Evolutionary conservation across 2,329 filamentous ascomycete genomes (phyloP), one percentile per base, ranked within the genome.

Genomic region (Beauveria sp.): DNA sequence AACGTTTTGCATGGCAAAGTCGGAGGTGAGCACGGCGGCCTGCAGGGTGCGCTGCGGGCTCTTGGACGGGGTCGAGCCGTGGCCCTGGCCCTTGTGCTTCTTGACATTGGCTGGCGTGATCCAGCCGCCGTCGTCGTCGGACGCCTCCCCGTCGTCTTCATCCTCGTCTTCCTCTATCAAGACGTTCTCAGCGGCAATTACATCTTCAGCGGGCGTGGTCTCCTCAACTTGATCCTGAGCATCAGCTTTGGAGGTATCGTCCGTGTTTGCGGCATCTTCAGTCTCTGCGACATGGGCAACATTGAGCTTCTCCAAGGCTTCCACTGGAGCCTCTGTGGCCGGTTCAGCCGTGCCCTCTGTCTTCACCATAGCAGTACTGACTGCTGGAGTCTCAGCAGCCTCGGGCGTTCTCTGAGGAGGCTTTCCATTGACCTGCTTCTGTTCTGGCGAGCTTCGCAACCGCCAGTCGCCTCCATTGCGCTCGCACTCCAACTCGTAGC

Each of bases 1-100:
- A 8, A 98, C 92, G 73, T 98, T 98, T 77, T 98, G 93, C 91
- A 99, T 96, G 61, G 95, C 93, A 76, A 90, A 98, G 79, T 99
- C 95, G 61, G 89, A 92, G 1, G 95, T 98, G 71, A 98, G 88
- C 50, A 93, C 87, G n/a, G 92, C 93, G 18, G 90, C 91, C 74
- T 96, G 88, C 67, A 97, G 88, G 14, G 84, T 85, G 64, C 84
- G 83, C 42, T 84, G 80, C 60, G 84, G 80, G 1, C 81, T 73
- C 63, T 79, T 73, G 54, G 80, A 75, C 46, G 80, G 75, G 22
- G 78, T 73, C 1, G 79, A 74, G 6, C 76, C 67, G 54, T 69
- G 68, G 22, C 80, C 76, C 67, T 93, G 83, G 63, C 84, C 85
- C 77, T 95, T 89, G 71, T 91, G 88, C 71, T 91, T 89, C 72